phyloP scores from a whole-genome alignment of 768 basidiomycete genomes.

The Russula virescens region DNA sequence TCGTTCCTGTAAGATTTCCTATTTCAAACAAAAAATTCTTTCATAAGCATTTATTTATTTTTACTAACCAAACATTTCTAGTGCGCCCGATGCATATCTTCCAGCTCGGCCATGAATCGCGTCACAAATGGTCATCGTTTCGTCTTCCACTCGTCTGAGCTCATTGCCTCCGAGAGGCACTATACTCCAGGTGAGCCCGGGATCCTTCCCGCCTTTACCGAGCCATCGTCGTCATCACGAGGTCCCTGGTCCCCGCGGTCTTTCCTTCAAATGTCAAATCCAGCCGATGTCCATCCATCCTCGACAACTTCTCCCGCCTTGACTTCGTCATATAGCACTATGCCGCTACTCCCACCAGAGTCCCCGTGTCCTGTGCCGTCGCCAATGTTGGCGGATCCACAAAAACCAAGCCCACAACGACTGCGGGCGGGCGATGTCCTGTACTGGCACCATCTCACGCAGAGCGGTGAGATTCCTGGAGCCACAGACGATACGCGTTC shows the following conservation, averaged over 20 bases:
- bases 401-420: slow-evolving; percentile 31
- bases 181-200: slow-evolving; percentile 62
- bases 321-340: not conserved
- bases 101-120: slow-evolving; percentile 59
- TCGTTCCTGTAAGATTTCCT: slow-evolving; percentile 48
- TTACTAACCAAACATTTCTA: slow-evolving; percentile 30
- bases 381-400: slow-evolving; percentile 33
- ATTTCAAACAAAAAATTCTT: not conserved
- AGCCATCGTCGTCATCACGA: slow-evolving; percentile 12
- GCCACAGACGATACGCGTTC: slow-evolving; percentile 60
- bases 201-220: slow-evolving; percentile 20
- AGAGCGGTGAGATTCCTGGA: slow-evolving; percentile 66
- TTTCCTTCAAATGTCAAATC: slow-evolving; percentile 28
- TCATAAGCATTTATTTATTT: slow-evolving; percentile 16
- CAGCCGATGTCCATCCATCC: slow-evolving; percentile 13
- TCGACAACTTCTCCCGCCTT: slow-evolving; percentile 4
- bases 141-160: slow-evolving; percentile 76
- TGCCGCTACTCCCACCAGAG: slow-evolving; percentile 20
- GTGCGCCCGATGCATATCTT: slow-evolving; percentile 71
- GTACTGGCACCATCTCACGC: slow-evolving; percentile 71
- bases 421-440: slow-evolving; percentile 54
- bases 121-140: slow-evolving; percentile 82
- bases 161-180: slow-evolving; percentile 55
- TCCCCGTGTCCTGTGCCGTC: slow-evolving; percentile 27
- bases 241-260: slow-evolving; percentile 6